These are phyloP conservation scores for Ceratocystis harringtonii DNA, from an alignment of 2,329 filamentous ascomycete species.

Conservation along the genomic window DNA sequence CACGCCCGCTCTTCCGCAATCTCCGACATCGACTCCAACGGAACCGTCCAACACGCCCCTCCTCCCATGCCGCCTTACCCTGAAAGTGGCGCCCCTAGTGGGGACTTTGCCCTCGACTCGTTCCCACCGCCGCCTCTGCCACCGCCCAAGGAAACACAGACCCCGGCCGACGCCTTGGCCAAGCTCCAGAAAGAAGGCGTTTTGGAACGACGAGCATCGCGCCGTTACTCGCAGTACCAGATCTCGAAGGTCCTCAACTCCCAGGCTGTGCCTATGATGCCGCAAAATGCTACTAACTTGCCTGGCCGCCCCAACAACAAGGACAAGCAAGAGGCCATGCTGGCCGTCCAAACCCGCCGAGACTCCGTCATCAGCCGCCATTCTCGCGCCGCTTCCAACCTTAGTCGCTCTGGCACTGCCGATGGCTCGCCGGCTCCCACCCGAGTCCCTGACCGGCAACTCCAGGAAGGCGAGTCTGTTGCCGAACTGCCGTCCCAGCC, in stretches of 20 bases:
- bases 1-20: conserved; percentile 25
- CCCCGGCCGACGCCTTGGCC: conserved; percentile 52
- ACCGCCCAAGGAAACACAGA: conserved; percentile 52
- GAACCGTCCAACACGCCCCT: conserved; percentile 58
- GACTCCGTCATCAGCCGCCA: conserved; percentile 29
- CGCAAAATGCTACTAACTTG: conserved; percentile 65
- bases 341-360: conserved; percentile 42
- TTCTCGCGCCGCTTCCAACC: conserved; percentile 33
- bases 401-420: conserved; percentile 25
- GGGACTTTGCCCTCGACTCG: conserved; percentile 43
- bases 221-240: conserved; percentile 90
- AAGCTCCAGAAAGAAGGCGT: conserved; percentile 85
- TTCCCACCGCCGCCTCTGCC: conserved; percentile 53
- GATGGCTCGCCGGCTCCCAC: conserved; percentile 8
- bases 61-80: conserved; percentile 61
- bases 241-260: conserved; percentile 85
- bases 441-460: conserved; percentile 6
- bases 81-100: conserved; percentile 35
- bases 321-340: conserved; percentile 63
- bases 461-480: conserved; percentile 15
- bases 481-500: background rate
- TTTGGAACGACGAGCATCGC: conserved; percentile 78
- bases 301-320: conserved; percentile 59
- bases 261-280: conserved; percentile 69
- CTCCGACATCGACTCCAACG: conserved; percentile 45